Base-by-base conservation (phyloP, 169 alveolate genomes). In the Plasmodium yoelii region DNA sequence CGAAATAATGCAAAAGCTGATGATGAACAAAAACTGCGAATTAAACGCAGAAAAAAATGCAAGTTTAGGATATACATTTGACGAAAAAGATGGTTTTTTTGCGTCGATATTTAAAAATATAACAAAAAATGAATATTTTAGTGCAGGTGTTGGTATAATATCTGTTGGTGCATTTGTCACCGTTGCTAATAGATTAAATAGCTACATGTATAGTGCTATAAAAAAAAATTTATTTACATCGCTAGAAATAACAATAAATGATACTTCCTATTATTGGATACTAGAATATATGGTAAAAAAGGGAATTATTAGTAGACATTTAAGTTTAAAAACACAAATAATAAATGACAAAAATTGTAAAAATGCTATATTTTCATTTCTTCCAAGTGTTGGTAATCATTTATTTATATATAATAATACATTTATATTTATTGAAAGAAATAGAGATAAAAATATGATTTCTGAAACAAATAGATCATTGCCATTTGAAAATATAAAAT, bases 231-330 rank as follows among this genome's bases (percentile, higher is more conserved):
- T 87, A 55, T 65, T 80, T 19, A 55, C 90, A 3, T 84, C 75
- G 24, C 56, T 93, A 49, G 96, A 93, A 82, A 91, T 93, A 1
- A 93, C 96, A 13, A 92, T 91, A 59, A 71, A 89, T 24, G 96
- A 93, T 74, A 88, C 67, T n/a, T 70, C 94, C 34, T 93, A 93
- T 59, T 93, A 88, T 28, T 92, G 95, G 95, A 92, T 93, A 24
- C 59, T 93, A 88, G 94, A 91, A 88, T 93, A 94, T 93, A 93
- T 93, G 4, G 88, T 73, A 9, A 87, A 73, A 7, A 87, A 87
- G 19, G 92, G 92, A 10, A 71, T 87, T 4, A 87, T 92, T 7
- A 63, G 94, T 60, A 88, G 93, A 92, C 92, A 71, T 34, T 82
- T 68, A 34, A 88, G 93, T 64, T 56, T 75, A 69, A 72, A 74